Base-by-base conservation (phyloP, 179 eudicot species). In the Beta lomatogona region DNA sequence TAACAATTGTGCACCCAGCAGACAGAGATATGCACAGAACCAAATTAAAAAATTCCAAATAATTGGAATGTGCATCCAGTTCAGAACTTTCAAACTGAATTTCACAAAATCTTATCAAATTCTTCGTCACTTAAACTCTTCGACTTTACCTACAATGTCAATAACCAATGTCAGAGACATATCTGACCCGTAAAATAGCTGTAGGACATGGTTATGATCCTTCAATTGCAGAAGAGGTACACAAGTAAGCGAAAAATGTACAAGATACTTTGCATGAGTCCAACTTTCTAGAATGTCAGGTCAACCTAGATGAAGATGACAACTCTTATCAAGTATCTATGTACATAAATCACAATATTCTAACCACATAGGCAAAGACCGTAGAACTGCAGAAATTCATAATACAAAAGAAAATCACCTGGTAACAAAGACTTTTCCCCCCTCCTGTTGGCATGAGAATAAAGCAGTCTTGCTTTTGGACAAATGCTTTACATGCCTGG, bases 371-470 rank as follows among this genome's bases (percentile, higher is more conserved):
- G 11, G 4, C 69, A 65, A 71, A 9, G 31, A 75, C 65, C 65
- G 60, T 12, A 36, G 41, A 36, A 36, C 41, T 36, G 41, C 44
- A 63, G 70, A 61, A 58, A 67, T 46, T 72, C 75, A 53, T 54
- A 41, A 78, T 44, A 64, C 25, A 70, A 81, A 71, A 54, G 77
- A 80, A 70, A 84, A 44, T 83, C 68, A 94, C 99, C 99, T 96
- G 99, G 79, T 96, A 96, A 80, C 99, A 96, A 53, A 94, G 88
- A 89, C 99, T 96, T 88, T 96, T 96, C 53, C 99, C 99, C 75
- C 99, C 99, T 78, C 99, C 99, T 69, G 99, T 96, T 75, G 99
- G 99, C 98, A 96, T 89, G 64, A 96, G 96, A 87, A 96, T 81
- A 88, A 96, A 96, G 87, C 93, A 85, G 73, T 96, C 99, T 76